Evolutionary conservation across 345 rosid species (phyloP).

Genomic region (Lepidium sativum): DNA sequence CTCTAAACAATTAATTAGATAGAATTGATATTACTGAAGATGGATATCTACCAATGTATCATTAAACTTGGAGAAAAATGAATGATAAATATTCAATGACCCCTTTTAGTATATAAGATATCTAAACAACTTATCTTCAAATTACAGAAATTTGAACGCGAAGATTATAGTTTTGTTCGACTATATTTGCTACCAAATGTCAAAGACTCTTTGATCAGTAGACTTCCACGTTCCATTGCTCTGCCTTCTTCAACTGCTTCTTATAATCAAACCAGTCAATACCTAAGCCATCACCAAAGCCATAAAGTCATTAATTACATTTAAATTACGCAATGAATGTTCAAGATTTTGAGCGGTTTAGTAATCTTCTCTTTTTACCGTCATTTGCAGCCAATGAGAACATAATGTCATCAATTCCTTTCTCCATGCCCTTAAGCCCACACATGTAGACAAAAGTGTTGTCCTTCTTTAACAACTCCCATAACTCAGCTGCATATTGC

Average conservation of each 20-base stretch:
- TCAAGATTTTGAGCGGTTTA: background rate
- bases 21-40: background rate
- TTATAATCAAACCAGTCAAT: conserved; percentile 78
- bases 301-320: background rate
- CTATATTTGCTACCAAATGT: conserved; percentile 13
- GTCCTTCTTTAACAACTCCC: conserved; percentile 88
- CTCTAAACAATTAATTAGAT: background rate
- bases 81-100: background rate
- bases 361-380: conserved; percentile 27
- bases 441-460: conserved; percentile 88
- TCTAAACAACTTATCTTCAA: conserved; percentile 5
- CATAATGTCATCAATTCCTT: conserved; percentile 82
- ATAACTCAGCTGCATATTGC: conserved; percentile 62
- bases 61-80: background rate
- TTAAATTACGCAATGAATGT: background rate
- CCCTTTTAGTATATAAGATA: conserved; percentile 8
- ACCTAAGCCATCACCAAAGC: conserved; percentile 30
- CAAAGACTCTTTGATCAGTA: conserved; percentile 30
- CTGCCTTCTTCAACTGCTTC: conserved; percentile 66
- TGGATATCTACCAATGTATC: background rate
- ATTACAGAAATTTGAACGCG: conserved; percentile 2
- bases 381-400: conserved; percentile 60
- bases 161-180: conserved; percentile 11
- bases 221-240: conserved; percentile 92
- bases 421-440: conserved; percentile 91